Evolutionary conservation across 2,329 filamentous ascomycete genomes (phyloP).

Genomic region (Phialophora macrospora): DNA sequence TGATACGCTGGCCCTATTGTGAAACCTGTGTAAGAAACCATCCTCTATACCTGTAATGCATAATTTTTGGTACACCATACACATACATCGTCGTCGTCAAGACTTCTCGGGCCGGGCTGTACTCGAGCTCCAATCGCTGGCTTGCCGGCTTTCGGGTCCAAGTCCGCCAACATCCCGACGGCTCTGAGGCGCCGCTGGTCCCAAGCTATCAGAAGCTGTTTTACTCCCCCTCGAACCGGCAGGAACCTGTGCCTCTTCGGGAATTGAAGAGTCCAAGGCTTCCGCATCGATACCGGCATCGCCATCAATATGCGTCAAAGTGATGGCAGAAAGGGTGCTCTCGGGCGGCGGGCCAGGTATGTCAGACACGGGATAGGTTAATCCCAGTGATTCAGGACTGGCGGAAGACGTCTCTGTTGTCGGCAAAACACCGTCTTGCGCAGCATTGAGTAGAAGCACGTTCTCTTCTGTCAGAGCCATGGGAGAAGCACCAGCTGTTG

Average conservation of each 20-base stretch:
- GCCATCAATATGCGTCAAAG: slow-evolving; percentile 12
- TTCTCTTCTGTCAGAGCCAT: slow-evolving; percentile 59
- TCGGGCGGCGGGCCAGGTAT: slow-evolving; percentile 33
- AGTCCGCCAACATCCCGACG: slow-evolving; percentile 27
- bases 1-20: neutral
- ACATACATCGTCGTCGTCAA: neutral
- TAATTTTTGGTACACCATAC: neutral
- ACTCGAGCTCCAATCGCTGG: slow-evolving; percentile 33
- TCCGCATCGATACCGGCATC: slow-evolving; percentile 13
- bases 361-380: slow-evolving; percentile 19
- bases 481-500: neutral
- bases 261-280: slow-evolving; percentile 15
- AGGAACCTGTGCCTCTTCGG: slow-evolving; percentile 6
- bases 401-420: slow-evolving; percentile 4
- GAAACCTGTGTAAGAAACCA: neutral
- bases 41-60: neutral
- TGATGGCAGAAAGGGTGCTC: slow-evolving; percentile 12
- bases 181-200: neutral
- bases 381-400: slow-evolving; percentile 2
- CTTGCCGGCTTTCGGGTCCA: slow-evolving; percentile 13
- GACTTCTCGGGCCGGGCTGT: slow-evolving; percentile 26
- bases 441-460: slow-evolving; percentile 51
- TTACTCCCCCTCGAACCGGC: neutral
- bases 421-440: slow-evolving; percentile 13
- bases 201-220: neutral